These are phyloP conservation scores for Nasturtium officinale DNA, from an alignment of 345 rosid species.

Conservation along the genomic window DNA sequence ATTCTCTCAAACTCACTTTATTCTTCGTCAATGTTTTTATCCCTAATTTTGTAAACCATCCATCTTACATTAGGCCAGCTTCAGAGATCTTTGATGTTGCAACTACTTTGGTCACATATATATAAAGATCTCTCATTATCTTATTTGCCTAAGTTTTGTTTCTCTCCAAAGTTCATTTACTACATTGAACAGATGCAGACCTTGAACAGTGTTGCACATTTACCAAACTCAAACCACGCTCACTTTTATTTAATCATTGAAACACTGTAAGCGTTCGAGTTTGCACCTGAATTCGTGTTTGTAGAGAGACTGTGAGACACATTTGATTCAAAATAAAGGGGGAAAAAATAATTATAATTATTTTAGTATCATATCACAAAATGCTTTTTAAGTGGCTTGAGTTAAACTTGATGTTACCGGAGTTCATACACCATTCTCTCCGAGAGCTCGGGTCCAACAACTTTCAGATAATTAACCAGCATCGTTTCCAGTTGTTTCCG, in stretches of 20 bases:
- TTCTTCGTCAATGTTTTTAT: slow-evolving; percentile 8
- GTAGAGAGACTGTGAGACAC: neutral
- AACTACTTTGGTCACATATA: slow-evolving; percentile 25
- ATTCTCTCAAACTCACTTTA: slow-evolving; percentile 17
- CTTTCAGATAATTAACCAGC: slow-evolving; percentile 56
- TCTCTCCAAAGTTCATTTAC: slow-evolving; percentile 14
- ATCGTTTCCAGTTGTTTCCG: slow-evolving; percentile 55
- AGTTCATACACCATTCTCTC: slow-evolving; percentile 71
- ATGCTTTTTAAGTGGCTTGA: neutral
- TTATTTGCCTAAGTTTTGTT: slow-evolving; percentile 1
- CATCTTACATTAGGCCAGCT: slow-evolving; percentile 18
- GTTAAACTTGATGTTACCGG: slow-evolving; percentile 40
- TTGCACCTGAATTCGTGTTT: neutral
- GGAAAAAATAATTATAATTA: neutral
- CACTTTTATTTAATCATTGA: neutral
- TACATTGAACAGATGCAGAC: neutral
- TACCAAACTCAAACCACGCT: neutral
- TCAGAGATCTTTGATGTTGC: slow-evolving; percentile 29
- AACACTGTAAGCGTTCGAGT: neutral
- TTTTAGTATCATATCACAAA: slow-evolving; percentile 1
- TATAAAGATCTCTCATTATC: slow-evolving; percentile 21
- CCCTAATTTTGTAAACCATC: slow-evolving; percentile 19
- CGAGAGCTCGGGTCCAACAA: slow-evolving; percentile 69
- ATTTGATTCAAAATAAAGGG: neutral
- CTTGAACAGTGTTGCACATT: slow-evolving; percentile 1